Evolutionary conservation across 345 rosid species (phyloP).

Genomic region (Dovyalis caffra): DNA sequence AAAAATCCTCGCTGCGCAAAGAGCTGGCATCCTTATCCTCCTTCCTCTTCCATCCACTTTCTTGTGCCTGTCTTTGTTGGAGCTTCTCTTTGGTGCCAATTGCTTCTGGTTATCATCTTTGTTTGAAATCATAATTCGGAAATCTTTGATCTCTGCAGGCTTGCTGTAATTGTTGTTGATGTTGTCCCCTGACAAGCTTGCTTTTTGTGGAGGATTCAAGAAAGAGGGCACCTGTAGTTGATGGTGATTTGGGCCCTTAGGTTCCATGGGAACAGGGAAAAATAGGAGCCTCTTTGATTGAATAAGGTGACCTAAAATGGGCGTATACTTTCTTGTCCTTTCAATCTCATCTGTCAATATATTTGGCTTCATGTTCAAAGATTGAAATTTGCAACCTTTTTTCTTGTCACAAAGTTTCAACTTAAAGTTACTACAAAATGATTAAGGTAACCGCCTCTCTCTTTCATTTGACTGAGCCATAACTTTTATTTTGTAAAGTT

Average conservation of each 20-base stretch:
- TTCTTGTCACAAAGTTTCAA: constrained; percentile 34
- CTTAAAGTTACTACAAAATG: constrained; percentile 38
- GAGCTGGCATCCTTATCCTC: constrained; percentile 95
- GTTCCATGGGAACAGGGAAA: constrained; percentile 22
- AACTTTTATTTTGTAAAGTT: background rate
- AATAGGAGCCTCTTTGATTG: constrained; percentile 28
- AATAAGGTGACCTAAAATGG: constrained; percentile 31
- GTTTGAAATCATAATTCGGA: constrained; percentile 61
- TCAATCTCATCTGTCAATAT: constrained; percentile 23
- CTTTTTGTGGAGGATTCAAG: constrained; percentile 44
- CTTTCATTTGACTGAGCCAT: constrained; percentile 17
- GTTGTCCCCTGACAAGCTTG: constrained; percentile 24
- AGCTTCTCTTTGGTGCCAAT: constrained; percentile 74
- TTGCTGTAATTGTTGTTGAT: constrained; percentile 25
- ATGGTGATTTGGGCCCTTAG: constrained; percentile 16
- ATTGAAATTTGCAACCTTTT: constrained; percentile 19
- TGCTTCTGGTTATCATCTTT: constrained; percentile 55
- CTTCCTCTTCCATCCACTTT: constrained; percentile 96
- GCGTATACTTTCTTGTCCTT: constrained; percentile 26
- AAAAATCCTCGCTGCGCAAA: constrained; percentile 93
- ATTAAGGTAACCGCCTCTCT: constrained; percentile 15
- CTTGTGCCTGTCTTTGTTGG: constrained; percentile 92
- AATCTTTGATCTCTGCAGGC: constrained; percentile 62
- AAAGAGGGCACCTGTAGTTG: constrained; percentile 40
- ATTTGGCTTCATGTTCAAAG: constrained; percentile 32